A percentile compares a stretch with the other conserved stretches of the same genome.
phyloP scores from a whole-genome alignment of 1,284 basidiomycete genomes.

The Ganoderma sp. region DNA sequence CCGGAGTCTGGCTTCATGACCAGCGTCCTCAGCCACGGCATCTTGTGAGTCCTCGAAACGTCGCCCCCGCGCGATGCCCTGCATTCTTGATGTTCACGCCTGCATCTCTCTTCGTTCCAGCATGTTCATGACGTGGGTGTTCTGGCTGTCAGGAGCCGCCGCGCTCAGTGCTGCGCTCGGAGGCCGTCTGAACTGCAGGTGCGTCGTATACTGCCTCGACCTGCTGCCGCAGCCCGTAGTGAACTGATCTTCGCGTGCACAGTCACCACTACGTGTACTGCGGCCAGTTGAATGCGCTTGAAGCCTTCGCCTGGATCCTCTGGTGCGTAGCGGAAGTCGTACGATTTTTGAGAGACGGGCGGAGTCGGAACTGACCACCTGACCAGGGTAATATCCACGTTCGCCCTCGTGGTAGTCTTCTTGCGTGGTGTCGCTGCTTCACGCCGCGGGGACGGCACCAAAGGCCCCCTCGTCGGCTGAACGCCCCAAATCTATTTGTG shows the following conservation, averaged over 20 bases:
- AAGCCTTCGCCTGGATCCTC: slow-evolving; percentile 44
- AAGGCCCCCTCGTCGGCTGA: slow-evolving; percentile 34
- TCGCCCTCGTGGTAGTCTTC: slow-evolving; percentile 40
- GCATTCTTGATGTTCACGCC: not conserved
- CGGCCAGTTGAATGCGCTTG: slow-evolving; percentile 42
- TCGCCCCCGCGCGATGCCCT: not conserved
- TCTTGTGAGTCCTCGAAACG: slow-evolving; percentile 58
- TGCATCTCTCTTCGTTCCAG: slow-evolving; percentile 41
- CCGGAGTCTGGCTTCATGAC: slow-evolving; percentile 53
- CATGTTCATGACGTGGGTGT: slow-evolving; percentile 63
- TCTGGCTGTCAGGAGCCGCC: slow-evolving; percentile 51
- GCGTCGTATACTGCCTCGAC: slow-evolving; percentile 35
- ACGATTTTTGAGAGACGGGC: not conserved
- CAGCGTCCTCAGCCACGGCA: slow-evolving; percentile 65
- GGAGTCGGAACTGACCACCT: not conserved
- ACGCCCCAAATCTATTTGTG: not conserved
- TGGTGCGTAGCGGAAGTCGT: slow-evolving; percentile 35
- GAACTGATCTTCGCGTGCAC: slow-evolving; percentile 29
- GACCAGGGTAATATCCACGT: slow-evolving; percentile 40
- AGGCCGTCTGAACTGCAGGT: slow-evolving; percentile 73
- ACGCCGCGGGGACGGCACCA: slow-evolving; percentile 41
- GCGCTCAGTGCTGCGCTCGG: slow-evolving; percentile 68
- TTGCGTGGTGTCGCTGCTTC: slow-evolving; percentile 38
- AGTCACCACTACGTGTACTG: slow-evolving; percentile 62
- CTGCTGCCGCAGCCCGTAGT: not conserved